Conservation (phyloP, 768 basidiomycete genomes). For the Pulveroboletus frians region DNA sequence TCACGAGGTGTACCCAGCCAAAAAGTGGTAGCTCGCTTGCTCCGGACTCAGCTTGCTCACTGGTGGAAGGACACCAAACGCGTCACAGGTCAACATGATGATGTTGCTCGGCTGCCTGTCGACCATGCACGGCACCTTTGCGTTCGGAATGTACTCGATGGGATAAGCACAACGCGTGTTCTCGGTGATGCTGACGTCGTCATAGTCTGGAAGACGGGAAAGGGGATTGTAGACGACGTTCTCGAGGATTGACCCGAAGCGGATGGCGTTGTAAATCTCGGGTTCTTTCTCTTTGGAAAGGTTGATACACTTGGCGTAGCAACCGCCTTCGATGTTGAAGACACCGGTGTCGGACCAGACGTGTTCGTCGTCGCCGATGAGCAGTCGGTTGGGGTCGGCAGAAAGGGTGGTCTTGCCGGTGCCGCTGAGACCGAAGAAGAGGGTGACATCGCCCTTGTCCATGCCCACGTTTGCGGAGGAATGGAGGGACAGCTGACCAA, state of each 20-base stretch:
- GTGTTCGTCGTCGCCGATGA: slow-evolving; percentile 99
- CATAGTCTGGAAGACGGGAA: slow-evolving; percentile 84
- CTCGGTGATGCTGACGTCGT: slow-evolving; percentile 95
- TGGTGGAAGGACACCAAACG: slow-evolving; percentile 96
- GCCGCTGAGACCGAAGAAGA: slow-evolving; percentile 98
- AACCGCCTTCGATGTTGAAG: slow-evolving; percentile 99
- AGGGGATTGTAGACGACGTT: slow-evolving; percentile 95
- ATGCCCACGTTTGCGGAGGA: slow-evolving; percentile 96
- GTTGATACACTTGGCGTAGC: slow-evolving; percentile 98
- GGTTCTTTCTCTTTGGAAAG: slow-evolving; percentile 97
- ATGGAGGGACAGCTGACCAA: slow-evolving; percentile 95
- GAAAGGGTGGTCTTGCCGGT: slow-evolving; percentile 99
- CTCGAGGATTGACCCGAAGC: slow-evolving; percentile 94
- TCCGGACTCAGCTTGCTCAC: slow-evolving; percentile 88
- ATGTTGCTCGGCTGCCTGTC: slow-evolving; percentile 88
- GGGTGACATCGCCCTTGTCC: slow-evolving; percentile 84
- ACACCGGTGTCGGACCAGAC: slow-evolving; percentile 99
- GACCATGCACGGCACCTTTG: slow-evolving; percentile 87
- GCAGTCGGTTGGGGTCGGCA: slow-evolving; percentile 86
- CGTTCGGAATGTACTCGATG: slow-evolving; percentile 95
- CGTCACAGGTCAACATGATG: slow-evolving; percentile 97
- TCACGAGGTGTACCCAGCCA: slow-evolving; percentile 92
- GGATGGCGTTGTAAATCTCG: slow-evolving; percentile 93
- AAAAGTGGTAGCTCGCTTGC: slow-evolving; percentile 97
- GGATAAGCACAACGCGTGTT: slow-evolving; percentile 99